These are phyloP conservation scores for Tuber melanosporum DNA, from an alignment of 495 filamentous ascomycete species.

Conservation along the genomic window DNA sequence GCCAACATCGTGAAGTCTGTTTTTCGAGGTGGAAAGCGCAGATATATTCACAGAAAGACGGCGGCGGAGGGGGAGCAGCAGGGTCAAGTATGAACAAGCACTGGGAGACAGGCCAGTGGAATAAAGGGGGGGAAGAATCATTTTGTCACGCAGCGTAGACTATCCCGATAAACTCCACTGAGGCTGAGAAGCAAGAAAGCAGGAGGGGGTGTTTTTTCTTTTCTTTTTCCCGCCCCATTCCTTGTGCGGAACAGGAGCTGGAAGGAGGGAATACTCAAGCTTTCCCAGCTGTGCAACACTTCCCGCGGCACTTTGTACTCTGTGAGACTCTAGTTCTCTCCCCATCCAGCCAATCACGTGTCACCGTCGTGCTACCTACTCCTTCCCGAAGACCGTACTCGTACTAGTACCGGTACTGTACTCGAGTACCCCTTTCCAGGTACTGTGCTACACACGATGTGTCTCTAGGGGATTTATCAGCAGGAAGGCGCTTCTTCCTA, in stretches of 20 bases:
- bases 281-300: not conserved
- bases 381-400: not conserved
- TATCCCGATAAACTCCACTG: not conserved
- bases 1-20: not conserved
- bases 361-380: not conserved
- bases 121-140: not conserved
- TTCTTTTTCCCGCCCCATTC: not conserved
- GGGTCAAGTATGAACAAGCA: not conserved
- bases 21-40: not conserved
- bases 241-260: not conserved
- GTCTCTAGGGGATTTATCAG: not conserved
- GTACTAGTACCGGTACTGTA: not conserved
- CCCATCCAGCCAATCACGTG: not conserved
- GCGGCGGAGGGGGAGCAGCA: not conserved
- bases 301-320: not conserved
- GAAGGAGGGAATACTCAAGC: not conserved
- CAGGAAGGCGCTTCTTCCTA: slow-evolving; percentile 1
- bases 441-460: not conserved
- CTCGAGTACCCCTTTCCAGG: not conserved
- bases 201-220: not conserved
- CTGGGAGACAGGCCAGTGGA: not conserved
- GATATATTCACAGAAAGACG: not conserved
- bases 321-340: not conserved
- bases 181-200: not conserved
- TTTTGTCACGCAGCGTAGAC: not conserved